Conservation (phyloP, 176 grass and related monocot genomes). For the Aegilops speltoides region DNA sequence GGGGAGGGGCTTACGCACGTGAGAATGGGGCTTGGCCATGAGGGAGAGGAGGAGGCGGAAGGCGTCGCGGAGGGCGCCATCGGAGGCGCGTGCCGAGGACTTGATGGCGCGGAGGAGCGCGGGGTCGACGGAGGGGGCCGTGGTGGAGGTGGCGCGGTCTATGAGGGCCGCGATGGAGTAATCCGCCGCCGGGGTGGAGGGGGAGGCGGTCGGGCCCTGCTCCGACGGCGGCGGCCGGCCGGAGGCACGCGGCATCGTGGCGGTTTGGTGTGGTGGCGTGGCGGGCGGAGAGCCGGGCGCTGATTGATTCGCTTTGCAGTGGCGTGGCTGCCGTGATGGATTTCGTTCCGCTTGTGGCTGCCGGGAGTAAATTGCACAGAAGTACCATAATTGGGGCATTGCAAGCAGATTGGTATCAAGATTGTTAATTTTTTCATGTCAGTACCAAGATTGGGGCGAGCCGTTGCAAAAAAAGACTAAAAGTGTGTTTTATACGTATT, state of each 20-base stretch:
- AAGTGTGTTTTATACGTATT: too few species aligned
- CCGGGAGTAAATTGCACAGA: too few species aligned
- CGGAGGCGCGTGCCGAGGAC: slow-evolving; percentile 60
- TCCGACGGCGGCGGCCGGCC: neutral
- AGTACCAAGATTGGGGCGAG: too few species aligned
- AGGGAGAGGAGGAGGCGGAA: slow-evolving; percentile 55
- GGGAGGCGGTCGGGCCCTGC: neutral
- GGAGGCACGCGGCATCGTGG: slow-evolving; percentile 32
- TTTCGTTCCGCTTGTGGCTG: too few species aligned
- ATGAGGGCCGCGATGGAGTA: slow-evolving; percentile 50
- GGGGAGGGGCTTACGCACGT: slow-evolving; percentile 36
- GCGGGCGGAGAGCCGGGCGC: neutral
- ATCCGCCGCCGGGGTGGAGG: neutral
- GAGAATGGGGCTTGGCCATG: slow-evolving; percentile 86
- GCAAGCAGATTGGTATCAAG: too few species aligned
- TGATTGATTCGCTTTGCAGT: neutral
- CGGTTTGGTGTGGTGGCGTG: neutral
- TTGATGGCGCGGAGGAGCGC: slow-evolving; percentile 79
- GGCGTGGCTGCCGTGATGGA: neutral
- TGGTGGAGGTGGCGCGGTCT: slow-evolving; percentile 78
- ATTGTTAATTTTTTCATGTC: too few species aligned
- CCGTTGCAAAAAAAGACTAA: too few species aligned
- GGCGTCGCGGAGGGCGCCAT: slow-evolving; percentile 52
- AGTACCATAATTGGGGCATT: too few species aligned
- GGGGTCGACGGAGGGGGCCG: slow-evolving; percentile 55